Conservation (phyloP, 2,329 filamentous ascomycete species). For the Aspergillus sp. region DNA sequence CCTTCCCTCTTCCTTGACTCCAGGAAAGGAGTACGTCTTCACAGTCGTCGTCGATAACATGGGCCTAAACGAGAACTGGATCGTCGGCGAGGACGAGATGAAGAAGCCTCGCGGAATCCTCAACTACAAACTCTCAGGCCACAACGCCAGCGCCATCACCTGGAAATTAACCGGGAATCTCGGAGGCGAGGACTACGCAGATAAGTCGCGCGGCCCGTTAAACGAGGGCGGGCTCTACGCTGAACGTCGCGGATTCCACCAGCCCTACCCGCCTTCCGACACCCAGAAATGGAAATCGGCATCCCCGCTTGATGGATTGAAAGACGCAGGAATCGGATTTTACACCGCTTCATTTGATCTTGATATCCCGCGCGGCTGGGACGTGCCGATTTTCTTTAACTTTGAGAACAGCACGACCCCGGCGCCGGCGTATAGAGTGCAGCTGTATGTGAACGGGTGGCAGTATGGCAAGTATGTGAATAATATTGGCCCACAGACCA, state of each 20-base stretch:
- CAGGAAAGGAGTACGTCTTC: conserved; percentile 58
- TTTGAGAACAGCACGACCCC: conserved; percentile 48
- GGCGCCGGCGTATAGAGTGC: conserved; percentile 59
- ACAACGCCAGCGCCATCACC: conserved; percentile 32
- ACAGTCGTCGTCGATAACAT: conserved; percentile 73
- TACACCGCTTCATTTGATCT: conserved; percentile 54
- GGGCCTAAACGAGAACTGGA: conserved; percentile 67
- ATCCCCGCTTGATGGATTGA: conserved; percentile 44
- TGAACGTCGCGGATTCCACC: conserved; percentile 57
- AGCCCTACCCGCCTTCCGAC: conserved; percentile 45
- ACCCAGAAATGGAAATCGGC: conserved; percentile 30
- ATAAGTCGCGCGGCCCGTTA: conserved; percentile 53
- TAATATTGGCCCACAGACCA: conserved; percentile 72
- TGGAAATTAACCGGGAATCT: conserved; percentile 64
- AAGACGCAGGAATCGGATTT: conserved; percentile 51
- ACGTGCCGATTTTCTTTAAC: conserved; percentile 55
- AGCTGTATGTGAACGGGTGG: conserved; percentile 74
- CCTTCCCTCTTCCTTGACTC: conserved; percentile 50
- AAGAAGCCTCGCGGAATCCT: conserved; percentile 58
- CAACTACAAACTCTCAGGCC: conserved; percentile 42
- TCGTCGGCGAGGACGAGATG: conserved; percentile 59
- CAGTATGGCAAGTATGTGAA: conserved; percentile 69
- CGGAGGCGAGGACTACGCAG: conserved; percentile 55
- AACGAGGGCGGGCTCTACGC: conserved; percentile 59
- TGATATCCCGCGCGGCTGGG: conserved; percentile 52